Conservation (phyloP, 2,329 filamentous ascomycete species). For the Curvularia spicifera region DNA sequence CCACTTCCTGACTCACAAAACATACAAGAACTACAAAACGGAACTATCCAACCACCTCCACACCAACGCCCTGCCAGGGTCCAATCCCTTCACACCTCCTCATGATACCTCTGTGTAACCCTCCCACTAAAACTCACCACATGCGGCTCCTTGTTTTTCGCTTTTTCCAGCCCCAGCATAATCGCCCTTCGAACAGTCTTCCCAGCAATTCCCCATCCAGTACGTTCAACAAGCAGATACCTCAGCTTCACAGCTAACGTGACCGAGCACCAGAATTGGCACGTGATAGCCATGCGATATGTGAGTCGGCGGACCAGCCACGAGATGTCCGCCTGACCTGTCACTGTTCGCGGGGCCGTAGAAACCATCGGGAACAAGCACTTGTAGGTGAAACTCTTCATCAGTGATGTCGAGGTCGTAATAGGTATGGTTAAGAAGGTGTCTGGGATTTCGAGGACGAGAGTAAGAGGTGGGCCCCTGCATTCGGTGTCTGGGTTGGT, state of each 20-base stretch:
- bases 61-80: neutral
- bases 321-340: neutral
- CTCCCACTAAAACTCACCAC: constrained; percentile 4
- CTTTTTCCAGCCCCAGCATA: neutral
- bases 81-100: neutral
- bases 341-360: neutral
- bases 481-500: neutral
- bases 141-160: neutral
- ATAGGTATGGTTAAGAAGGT: neutral
- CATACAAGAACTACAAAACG: neutral
- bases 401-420: neutral
- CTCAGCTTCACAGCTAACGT: neutral
- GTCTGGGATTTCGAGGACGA: neutral
- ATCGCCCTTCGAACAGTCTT: neutral
- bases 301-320: constrained; percentile 3
- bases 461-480: neutral
- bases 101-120: neutral
- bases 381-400: neutral
- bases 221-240: neutral
- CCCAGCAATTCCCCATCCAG: neutral
- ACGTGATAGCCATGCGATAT: neutral
- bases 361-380: neutral
- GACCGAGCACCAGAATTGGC: neutral
- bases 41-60: neutral
- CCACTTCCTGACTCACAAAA: neutral